A percentile compares a stretch with the other conserved stretches of the same genome.
Conservation (phyloP, 2,329 filamentous ascomycete species). For the Metarhizium album region DNA sequence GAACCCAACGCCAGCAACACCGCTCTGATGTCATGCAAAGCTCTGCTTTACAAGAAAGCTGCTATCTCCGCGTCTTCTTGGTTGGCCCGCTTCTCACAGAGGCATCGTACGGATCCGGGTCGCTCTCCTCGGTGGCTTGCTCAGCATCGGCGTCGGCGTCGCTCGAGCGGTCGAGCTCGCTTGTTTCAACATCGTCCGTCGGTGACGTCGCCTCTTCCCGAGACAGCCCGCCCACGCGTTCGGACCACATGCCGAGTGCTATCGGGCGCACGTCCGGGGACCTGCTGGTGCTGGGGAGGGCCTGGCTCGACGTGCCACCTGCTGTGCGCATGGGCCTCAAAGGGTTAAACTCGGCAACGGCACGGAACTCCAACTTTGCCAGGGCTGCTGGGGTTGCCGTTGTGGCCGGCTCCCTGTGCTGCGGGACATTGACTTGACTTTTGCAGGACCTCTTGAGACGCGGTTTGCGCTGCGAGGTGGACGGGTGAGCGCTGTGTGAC, state of each 20-base stretch:
- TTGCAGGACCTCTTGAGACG: conserved; percentile 31
- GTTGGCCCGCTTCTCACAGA: neutral
- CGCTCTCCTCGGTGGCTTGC: conserved; percentile 23
- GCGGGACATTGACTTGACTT: conserved; percentile 24
- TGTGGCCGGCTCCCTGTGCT: conserved; percentile 9
- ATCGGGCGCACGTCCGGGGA: neutral
- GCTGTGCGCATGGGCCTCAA: conserved; percentile 8
- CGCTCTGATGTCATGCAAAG: no score
- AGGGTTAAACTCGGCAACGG: conserved; percentile 23
- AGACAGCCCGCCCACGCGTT: conserved; percentile 5
- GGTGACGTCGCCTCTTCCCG: conserved; percentile 12
- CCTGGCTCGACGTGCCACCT: neutral
- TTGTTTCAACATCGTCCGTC: conserved; percentile 21
- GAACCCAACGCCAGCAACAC: neutral
- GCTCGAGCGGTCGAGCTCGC: conserved; percentile 21
- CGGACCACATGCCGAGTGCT: conserved; percentile 1
- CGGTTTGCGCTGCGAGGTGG: conserved; percentile 24
- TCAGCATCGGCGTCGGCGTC: conserved; percentile 19
- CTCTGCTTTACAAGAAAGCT: neutral
- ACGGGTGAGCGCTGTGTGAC: conserved; percentile 14
- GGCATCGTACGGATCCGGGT: conserved; percentile 19
- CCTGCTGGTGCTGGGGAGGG: neutral
- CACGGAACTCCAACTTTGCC: conserved; percentile 8
- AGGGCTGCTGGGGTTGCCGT: no score
- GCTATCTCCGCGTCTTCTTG: neutral